A percentile compares a stretch with the other conserved stretches of the same genome.
These are phyloP conservation scores for Hypholoma fasciculare DNA, from an alignment of 768 basidiomycete genomes.

Conservation along the genomic window DNA sequence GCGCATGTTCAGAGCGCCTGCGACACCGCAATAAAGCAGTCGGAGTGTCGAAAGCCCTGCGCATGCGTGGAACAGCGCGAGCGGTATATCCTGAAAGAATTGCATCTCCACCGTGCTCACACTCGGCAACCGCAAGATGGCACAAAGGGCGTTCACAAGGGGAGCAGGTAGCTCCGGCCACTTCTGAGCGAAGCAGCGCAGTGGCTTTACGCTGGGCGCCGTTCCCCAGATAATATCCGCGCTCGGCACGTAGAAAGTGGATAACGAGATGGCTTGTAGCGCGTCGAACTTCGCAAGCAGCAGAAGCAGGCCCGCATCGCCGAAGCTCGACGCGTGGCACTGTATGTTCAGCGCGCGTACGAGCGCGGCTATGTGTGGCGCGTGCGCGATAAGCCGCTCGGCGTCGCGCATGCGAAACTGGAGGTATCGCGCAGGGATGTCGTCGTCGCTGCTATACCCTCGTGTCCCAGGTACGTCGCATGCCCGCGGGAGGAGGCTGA, in stretches of 20 bases:
- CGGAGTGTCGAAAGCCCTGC: background rate
- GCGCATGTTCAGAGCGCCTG: background rate
- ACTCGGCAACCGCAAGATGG: background rate
- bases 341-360: background rate
- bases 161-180: background rate
- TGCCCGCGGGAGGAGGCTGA: background rate
- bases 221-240: background rate
- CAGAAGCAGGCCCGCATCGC: background rate
- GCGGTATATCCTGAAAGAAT: background rate
- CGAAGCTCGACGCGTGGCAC: background rate
- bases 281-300: background rate
- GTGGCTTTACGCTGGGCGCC: background rate
- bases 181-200: background rate
- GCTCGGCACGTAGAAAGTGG: conserved; percentile 1
- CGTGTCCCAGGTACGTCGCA: background rate
- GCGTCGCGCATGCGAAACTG: background rate
- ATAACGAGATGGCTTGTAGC: background rate
- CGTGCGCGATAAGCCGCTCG: background rate
- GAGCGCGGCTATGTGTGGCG: background rate
- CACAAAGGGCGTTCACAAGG: background rate
- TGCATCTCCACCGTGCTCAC: background rate
- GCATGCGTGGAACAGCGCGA: background rate
- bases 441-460: conserved; percentile 2
- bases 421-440: background rate
- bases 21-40: background rate